phyloP scores from a whole-genome alignment of 257 asterid species.

The Apocynum venetum region DNA sequence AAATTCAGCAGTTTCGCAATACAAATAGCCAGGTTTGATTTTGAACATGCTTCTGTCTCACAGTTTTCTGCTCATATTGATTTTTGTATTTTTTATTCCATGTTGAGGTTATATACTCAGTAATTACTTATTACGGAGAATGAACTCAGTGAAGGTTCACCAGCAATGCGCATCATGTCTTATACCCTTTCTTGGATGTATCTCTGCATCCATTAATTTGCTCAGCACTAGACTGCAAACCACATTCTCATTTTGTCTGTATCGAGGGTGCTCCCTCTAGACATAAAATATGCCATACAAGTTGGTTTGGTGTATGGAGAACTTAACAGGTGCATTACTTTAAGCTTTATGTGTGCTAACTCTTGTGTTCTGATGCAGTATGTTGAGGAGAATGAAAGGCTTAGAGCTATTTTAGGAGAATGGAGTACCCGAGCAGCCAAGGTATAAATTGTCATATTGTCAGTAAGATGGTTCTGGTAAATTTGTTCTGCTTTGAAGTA shows the following conservation, averaged over 20 bases:
- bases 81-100: not conserved
- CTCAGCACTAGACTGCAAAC: not conserved
- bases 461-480: not conserved
- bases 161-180: not conserved
- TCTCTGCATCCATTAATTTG: not conserved
- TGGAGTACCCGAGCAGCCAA: conserved; percentile 98
- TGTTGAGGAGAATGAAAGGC: conserved; percentile 94
- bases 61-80: not conserved
- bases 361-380: conserved; percentile 46
- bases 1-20: conserved; percentile 65
- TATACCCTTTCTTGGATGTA: not conserved
- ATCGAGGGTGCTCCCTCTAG: not conserved
- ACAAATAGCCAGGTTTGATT: conserved; percentile 74
- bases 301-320: not conserved
- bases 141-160: not conserved
- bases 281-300: not conserved
- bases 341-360: not conserved
- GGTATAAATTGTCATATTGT: conserved; percentile 37
- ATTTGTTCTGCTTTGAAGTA: not conserved
- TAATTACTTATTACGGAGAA: not conserved
- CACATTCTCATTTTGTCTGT: not conserved
- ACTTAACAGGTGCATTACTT: not conserved
- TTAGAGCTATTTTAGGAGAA: conserved; percentile 90
- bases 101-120: not conserved
- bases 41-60: not conserved